Percentiles rank a stretch among this genome's conserved stretches.
These are phyloP conservation scores for Cryptococcus neoformans DNA, from an alignment of 1,284 basidiomycete species.

Conservation along the genomic window DNA sequence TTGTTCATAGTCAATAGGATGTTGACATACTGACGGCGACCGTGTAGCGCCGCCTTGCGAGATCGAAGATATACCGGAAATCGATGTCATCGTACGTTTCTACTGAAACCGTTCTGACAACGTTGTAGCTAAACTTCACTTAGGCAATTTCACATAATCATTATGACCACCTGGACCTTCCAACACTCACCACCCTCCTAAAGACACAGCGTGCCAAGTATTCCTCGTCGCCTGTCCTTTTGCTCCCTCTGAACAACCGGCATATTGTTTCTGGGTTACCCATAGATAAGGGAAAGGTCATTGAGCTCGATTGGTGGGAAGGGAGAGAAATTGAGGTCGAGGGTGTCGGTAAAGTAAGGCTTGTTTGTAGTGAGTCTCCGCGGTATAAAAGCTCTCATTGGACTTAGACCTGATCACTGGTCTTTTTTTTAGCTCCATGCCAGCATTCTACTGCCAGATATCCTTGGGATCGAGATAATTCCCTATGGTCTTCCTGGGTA, in stretches of 20 bases:
- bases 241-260: slow-evolving; percentile 60
- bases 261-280: slow-evolving; percentile 53
- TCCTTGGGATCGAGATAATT: slow-evolving; percentile 55
- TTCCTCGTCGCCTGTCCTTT: slow-evolving; percentile 57
- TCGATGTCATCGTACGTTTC: slow-evolving; percentile 63
- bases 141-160: slow-evolving; percentile 59
- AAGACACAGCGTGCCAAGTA: slow-evolving; percentile 17
- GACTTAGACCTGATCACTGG: neutral
- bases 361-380: slow-evolving; percentile 33
- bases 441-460: slow-evolving; percentile 59
- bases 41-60: slow-evolving; percentile 57
- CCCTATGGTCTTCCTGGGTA: slow-evolving; percentile 63
- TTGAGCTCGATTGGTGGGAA: slow-evolving; percentile 72
- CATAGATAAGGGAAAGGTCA: slow-evolving; percentile 49
- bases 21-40: too few relatives aligned
- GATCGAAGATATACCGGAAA: slow-evolving; percentile 60
- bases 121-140: neutral
- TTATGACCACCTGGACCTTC: slow-evolving; percentile 63
- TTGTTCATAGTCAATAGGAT: neutral
- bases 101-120: neutral
- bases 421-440: slow-evolving; percentile 40
- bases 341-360: slow-evolving; percentile 29
- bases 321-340: slow-evolving; percentile 22
- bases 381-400: neutral
- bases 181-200: slow-evolving; percentile 53